Evolutionary conservation across 257 asterid genomes (phyloP).

Genomic region (Lavandula angustifolia): DNA sequence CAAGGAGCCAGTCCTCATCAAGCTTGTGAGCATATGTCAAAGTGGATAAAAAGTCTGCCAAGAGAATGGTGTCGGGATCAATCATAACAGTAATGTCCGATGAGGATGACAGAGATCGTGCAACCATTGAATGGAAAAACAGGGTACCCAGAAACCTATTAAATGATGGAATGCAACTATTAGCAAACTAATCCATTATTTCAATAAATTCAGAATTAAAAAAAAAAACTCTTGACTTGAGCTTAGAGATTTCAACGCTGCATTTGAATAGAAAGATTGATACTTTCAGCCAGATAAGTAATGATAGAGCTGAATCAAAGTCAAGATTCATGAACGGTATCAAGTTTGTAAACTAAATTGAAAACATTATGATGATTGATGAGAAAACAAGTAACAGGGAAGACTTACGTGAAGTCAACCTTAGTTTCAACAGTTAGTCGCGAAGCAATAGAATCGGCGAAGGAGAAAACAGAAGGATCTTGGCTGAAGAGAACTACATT

Average conservation of each 20-base stretch:
- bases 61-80: constrained; percentile 77
- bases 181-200: constrained; percentile 23
- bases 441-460: constrained; percentile 57
- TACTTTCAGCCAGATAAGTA: constrained; percentile 3
- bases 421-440: constrained; percentile 72
- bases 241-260: background rate
- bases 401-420: constrained; percentile 87
- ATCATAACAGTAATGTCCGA: constrained; percentile 72
- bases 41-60: constrained; percentile 63
- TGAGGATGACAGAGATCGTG: constrained; percentile 69
- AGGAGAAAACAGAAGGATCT: constrained; percentile 68
- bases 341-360: background rate
- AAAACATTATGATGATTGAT: background rate
- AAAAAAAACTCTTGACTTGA: background rate
- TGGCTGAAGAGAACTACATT: constrained; percentile 77
- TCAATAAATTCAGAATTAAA: constrained; percentile 1
- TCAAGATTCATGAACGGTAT: no score
- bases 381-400: background rate
- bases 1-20: constrained; percentile 86
- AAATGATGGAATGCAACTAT: constrained; percentile 18
- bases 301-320: no score
- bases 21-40: constrained; percentile 68
- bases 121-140: constrained; percentile 90
- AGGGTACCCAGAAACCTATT: constrained; percentile 81
- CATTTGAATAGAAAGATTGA: background rate